Conservation (phyloP, 2,329 filamentous ascomycete species). For the Ophiognomonia clavigignenti-juglandacearum region DNA sequence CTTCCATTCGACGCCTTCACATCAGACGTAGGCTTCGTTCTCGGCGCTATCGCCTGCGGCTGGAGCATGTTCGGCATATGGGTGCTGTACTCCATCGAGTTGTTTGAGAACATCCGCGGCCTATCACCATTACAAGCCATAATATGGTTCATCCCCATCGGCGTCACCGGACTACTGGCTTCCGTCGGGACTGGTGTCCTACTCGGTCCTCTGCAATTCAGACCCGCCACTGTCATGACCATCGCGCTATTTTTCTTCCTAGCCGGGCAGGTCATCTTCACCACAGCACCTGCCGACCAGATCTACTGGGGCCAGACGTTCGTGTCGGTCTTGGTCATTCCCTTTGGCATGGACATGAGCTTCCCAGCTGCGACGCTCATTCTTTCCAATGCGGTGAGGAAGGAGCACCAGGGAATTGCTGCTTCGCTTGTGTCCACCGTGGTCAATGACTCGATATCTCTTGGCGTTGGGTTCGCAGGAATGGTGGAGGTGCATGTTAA, state of each 20-base stretch:
- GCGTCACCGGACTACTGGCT: constrained; percentile 23
- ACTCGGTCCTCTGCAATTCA: constrained; percentile 25
- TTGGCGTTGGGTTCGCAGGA: constrained; percentile 51
- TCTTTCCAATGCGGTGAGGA: constrained; percentile 36
- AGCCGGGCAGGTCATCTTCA: constrained; percentile 22
- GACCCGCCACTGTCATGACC: constrained; percentile 23
- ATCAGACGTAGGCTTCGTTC: constrained; percentile 48
- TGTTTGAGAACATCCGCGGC: constrained; percentile 38
- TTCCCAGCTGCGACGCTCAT: constrained; percentile 49
- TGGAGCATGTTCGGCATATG: constrained; percentile 52
- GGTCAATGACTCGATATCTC: constrained; percentile 53
- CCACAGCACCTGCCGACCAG: constrained; percentile 36
- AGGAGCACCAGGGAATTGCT: constrained; percentile 26
- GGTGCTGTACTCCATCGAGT: constrained; percentile 46
- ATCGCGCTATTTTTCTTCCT: constrained; percentile 21
- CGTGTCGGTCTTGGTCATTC: constrained; percentile 39
- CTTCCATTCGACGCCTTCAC: constrained; percentile 50
- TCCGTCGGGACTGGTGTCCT: constrained; percentile 28
- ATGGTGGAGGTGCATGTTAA: constrained; percentile 44
- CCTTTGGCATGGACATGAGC: constrained; percentile 51
- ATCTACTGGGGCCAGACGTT: constrained; percentile 53
- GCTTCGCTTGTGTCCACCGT: constrained; percentile 48
- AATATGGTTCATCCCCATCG: constrained; percentile 25
- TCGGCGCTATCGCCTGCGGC: constrained; percentile 48
- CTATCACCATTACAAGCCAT: constrained; percentile 23